These are phyloP conservation scores for Pilaira anomala DNA, from an alignment of 192 early-diverging fungal genomes.

Conservation along the genomic window DNA sequence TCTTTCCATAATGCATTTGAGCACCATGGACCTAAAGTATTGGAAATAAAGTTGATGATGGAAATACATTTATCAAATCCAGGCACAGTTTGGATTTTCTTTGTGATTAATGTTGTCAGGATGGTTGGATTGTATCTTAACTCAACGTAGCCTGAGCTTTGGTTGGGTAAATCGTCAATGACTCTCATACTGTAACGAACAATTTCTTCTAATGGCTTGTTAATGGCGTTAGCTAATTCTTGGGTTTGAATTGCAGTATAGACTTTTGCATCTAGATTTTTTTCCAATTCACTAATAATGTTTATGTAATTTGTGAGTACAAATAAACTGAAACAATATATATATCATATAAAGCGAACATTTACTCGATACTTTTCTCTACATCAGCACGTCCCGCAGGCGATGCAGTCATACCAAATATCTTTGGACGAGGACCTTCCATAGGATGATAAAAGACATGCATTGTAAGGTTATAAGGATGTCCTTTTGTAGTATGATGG, in stretches of 20 bases:
- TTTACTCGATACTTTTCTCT: slow-evolving; percentile 5
- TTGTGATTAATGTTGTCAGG: slow-evolving; percentile 36
- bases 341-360: too few species aligned
- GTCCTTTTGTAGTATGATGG: slow-evolving; percentile 76
- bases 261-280: slow-evolving; percentile 47
- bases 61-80: slow-evolving; percentile 40
- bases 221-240: slow-evolving; percentile 27
- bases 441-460: slow-evolving; percentile 69
- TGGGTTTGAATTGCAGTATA: slow-evolving; percentile 48
- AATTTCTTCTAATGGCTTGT: slow-evolving; percentile 36
- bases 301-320: not conserved
- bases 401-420: slow-evolving; percentile 95
- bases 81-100: slow-evolving; percentile 27
- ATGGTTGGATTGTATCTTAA: slow-evolving; percentile 28
- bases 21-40: slow-evolving; percentile 76
- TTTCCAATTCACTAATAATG: slow-evolving; percentile 46
- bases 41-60: slow-evolving; percentile 35
- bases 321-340: too few species aligned
- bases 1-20: slow-evolving; percentile 63
- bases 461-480: slow-evolving; percentile 79
- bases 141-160: too few species aligned
- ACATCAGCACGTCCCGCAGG: slow-evolving; percentile 43
- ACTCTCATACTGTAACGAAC: slow-evolving; percentile 41
- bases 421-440: slow-evolving; percentile 54
- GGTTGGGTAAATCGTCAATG: slow-evolving; percentile 38